Evolutionary conservation across 2,329 filamentous ascomycete genomes (phyloP), one percentile per base, ranked within the genome.

Genomic region (Cephalotrichum gorgonifer): DNA sequence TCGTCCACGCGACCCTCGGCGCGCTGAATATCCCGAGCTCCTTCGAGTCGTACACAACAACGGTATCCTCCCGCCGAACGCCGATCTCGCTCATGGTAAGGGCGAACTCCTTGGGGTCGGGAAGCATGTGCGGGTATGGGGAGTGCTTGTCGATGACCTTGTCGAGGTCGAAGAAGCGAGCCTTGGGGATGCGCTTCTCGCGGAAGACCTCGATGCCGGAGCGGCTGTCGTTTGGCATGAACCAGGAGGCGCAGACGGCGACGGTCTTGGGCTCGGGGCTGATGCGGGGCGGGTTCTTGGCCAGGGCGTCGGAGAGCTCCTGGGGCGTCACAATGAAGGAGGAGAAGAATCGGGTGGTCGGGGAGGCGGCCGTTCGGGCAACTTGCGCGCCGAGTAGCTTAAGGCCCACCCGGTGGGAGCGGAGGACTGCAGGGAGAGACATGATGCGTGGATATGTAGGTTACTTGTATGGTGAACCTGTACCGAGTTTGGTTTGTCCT

Each of bases 91-190:
- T 84, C 90, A 98, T 94, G 39, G 90, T 88, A 48, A 83, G 78
- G 42, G 88, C 86, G 62, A 98, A 97, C 47, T 80, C 76, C 59
- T 86, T 81, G 33, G 86, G 75, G 7, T 78, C 83, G 3, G 93
- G 93, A 3, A 98, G 79, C 93, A 98, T 98, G 65, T 98, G 93
- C 7, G 93, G 91, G 63, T 95, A 97, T 1, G 88, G 86, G 49
- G 86, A 95, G 57, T 81, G 80, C 55, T 83, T 82, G 67, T 98
- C 90, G 60, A 93, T 88, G 62, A 95, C 79, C 58, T 82, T 88
- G 67, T 98, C 93, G 48, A 98, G 76, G 65, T 98, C 90, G 65
- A 98, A 98, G 78, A 97, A 98, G 28, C 89, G 86, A 1, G 93
- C 85, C 60, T 84, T 83, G 22, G 90, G 91, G 54, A 98, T 93